Evolutionary conservation across 1,284 basidiomycete species (phyloP).

Genomic region (Pyrrhoderma noxium): DNA sequence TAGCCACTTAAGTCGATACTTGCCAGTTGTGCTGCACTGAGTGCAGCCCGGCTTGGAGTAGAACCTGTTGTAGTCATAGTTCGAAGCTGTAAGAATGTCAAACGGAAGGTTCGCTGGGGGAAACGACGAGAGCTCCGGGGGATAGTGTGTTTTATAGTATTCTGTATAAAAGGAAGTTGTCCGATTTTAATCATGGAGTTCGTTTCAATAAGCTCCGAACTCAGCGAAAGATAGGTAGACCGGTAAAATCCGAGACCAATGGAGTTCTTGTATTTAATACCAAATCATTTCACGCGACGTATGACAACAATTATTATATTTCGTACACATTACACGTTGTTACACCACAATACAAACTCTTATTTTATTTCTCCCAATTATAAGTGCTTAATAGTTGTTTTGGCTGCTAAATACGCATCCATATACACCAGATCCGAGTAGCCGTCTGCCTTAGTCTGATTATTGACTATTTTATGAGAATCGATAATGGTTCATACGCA

Average conservation of each 20-base stretch:
- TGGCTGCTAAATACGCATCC: too few relatives aligned
- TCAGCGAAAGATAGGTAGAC: background rate
- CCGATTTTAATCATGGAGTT: slow-evolving; percentile 9
- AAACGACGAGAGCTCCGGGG: slow-evolving; percentile 19
- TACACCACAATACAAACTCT: too few relatives aligned
- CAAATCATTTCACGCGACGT: background rate
- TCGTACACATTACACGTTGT: too few relatives aligned
- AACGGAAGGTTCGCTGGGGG: background rate
- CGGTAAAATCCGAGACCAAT: slow-evolving; percentile 12
- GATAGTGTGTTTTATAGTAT: slow-evolving; percentile 9
- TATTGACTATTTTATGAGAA: slow-evolving; percentile 28
- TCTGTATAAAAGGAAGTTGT: slow-evolving; percentile 2
- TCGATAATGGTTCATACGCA: slow-evolving; percentile 43
- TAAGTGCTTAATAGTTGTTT: too few relatives aligned
- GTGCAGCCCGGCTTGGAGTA: slow-evolving; percentile 6
- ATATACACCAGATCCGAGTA: too few relatives aligned
- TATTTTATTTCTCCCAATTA: too few relatives aligned
- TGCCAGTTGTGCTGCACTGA: slow-evolving; percentile 36
- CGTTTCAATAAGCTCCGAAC: slow-evolving; percentile 5
- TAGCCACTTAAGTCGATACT: slow-evolving; percentile 69
- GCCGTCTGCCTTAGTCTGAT: background rate
- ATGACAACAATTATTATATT: too few relatives aligned
- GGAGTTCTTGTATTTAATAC: background rate
- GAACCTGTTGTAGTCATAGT: slow-evolving; percentile 36
- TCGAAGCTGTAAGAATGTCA: background rate